Evolutionary conservation across 768 basidiomycete genomes (phyloP), one percentile per base, ranked within the genome.

Genomic region (Russula sp.): DNA sequence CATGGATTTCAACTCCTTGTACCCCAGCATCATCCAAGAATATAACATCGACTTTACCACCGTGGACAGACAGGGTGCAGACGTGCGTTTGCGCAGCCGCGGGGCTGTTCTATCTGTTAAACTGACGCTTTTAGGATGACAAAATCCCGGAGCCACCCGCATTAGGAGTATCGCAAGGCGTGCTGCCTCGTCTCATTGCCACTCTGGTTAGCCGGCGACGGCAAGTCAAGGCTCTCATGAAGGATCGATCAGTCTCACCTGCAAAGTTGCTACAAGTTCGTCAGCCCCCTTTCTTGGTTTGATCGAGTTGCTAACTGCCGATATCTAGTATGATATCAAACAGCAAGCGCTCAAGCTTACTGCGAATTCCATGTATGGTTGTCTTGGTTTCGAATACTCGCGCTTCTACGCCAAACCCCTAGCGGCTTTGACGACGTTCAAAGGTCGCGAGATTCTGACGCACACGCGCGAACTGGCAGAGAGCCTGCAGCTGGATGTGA

Each of bases 1-100:
- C 75, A 99, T 99, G 97, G 97, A 99, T 74, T 99, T 98, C 86
- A 99, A 99, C 75, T 97, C 94, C 64, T 80, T 99, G 60, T 99
- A 99, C 73, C 97, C 97, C 6, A 94, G 91, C 73, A 99, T 99
- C 78, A 99, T 99, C 53, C 97, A 98, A 71, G 97, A 99, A 78
- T 99, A 91, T 72, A 98, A 99, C 73, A 98, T 99, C 68, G 97
- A 98, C 75, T 98, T 98, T 70, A 98, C 97, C 10, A 99, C 97
- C 0, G 87, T 98, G 20, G 89, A 92, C 50, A 82, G 83, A 59
- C 78, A 81, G 8, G 84, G 84, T 31, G 78, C 80, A 62, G 84
- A 84, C 70, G 89, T 76, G 64, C 51, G 68, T 64, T 14, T 9
- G 44, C 57, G 51, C 70, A 66, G 52, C 8, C 3, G 50, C 20